A percentile compares a stretch with the other conserved stretches of the same genome.
Conservation (phyloP, 441 rosid genomes). For the Monsonia emarginata region DNA sequence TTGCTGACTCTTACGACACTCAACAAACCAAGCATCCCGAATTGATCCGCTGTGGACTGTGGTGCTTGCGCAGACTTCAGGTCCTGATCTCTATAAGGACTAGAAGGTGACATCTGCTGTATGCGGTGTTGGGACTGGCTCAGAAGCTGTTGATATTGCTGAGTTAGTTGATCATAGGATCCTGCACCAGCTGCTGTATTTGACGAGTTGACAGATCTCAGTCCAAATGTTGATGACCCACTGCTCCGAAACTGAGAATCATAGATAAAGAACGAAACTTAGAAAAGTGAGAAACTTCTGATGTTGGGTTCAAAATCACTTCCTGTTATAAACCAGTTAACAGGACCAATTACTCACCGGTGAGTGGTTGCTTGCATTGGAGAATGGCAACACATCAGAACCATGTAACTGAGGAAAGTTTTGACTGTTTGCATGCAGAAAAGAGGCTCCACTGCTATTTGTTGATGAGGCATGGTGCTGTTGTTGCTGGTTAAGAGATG, state of each 20-base stretch:
- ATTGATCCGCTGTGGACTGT: conserved; percentile 70
- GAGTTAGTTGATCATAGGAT: conserved; percentile 65
- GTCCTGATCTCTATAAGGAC: conserved; percentile 79
- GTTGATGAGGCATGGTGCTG: conserved; percentile 82
- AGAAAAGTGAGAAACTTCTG: background rate
- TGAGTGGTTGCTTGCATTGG: conserved; percentile 66
- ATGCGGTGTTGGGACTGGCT: conserved; percentile 73
- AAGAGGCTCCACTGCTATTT: conserved; percentile 54
- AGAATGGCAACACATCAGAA: conserved; percentile 69
- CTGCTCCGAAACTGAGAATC: conserved; percentile 38
- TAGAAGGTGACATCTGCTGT: conserved; percentile 65
- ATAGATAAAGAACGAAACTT: background rate
- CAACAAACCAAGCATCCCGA: conserved; percentile 77
- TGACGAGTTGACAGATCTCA: conserved; percentile 74
- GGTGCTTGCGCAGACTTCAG: conserved; percentile 54
- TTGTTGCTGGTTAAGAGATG: conserved; percentile 55
- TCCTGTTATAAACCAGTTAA: background rate
- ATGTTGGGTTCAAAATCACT: background rate
- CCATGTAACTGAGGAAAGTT: conserved; percentile 62
- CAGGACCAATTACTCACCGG: conserved; percentile 40
- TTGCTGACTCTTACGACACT: conserved; percentile 67
- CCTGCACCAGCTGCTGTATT: conserved; percentile 55
- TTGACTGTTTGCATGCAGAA: conserved; percentile 52
- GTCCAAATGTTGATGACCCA: conserved; percentile 71
- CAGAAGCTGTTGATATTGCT: conserved; percentile 69